Conservation (phyloP, 495 filamentous ascomycete genomes). For the Aspergillus bertholletiae region DNA sequence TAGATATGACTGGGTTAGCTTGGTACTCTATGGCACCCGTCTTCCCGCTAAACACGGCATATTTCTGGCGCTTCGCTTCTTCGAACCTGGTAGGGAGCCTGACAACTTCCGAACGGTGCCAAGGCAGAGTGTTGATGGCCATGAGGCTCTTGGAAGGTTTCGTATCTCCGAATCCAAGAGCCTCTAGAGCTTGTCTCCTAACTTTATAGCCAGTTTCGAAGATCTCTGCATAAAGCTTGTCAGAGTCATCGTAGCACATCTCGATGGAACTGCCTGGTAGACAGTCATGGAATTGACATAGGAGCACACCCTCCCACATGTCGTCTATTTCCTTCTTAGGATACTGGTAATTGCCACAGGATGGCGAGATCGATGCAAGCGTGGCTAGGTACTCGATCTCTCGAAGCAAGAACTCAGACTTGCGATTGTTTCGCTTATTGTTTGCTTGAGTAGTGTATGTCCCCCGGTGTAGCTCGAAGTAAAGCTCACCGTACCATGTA, state of each 20-base stretch:
- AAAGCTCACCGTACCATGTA: slow-evolving; percentile 97
- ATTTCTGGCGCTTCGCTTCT: slow-evolving; percentile 32
- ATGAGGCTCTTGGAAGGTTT: slow-evolving; percentile 33
- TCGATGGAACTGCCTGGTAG: slow-evolving; percentile 92
- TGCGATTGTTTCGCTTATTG: slow-evolving; percentile 92
- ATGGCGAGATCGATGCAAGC: slow-evolving; percentile 66
- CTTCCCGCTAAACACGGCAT: slow-evolving; percentile 43
- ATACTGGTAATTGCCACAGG: slow-evolving; percentile 65
- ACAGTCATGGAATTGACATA: slow-evolving; percentile 97
- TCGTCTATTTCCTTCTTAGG: slow-evolving; percentile 87
- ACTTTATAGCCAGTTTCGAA: slow-evolving; percentile 71
- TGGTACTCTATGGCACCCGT: slow-evolving; percentile 49
- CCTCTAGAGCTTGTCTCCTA: slow-evolving; percentile 63
- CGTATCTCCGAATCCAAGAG: slow-evolving; percentile 55
- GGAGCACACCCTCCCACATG: slow-evolving; percentile 84
- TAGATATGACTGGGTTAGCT: slow-evolving; percentile 30
- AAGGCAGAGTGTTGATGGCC: slow-evolving; percentile 79
- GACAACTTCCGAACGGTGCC: slow-evolving; percentile 71
- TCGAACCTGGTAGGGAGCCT: slow-evolving; percentile 44
- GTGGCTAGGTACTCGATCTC: slow-evolving; percentile 90
- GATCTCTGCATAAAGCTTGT: slow-evolving; percentile 79
- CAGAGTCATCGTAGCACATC: slow-evolving; percentile 94
- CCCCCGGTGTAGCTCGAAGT: slow-evolving; percentile 94
- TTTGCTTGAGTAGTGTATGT: slow-evolving; percentile 97
- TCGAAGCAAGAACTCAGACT: slow-evolving; percentile 76